Conservation (phyloP, 352 stramenopile species). For the Phytophthora niederhauseri region DNA sequence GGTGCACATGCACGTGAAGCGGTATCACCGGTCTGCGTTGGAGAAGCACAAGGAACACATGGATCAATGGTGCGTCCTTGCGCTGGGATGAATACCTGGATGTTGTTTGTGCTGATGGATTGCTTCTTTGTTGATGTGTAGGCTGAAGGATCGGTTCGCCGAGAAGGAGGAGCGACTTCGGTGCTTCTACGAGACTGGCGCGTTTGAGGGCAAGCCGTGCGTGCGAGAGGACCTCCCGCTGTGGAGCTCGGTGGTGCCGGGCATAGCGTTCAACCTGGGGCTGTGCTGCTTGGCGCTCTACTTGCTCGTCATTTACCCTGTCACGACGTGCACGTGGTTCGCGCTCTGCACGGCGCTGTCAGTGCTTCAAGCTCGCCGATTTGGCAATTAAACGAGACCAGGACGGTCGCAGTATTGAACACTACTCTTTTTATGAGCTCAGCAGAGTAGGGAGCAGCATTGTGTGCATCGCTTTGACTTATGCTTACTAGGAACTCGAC, state of each 20-base stretch:
- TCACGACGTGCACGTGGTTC: slow-evolving; percentile 44
- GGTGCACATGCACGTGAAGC: slow-evolving; percentile 77
- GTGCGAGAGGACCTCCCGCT: slow-evolving; percentile 40
- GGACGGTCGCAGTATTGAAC: slow-evolving; percentile 1
- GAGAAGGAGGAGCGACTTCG: slow-evolving; percentile 76
- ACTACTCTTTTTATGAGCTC: slow-evolving; percentile 8
- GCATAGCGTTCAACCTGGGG: slow-evolving; percentile 48
- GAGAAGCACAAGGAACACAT: slow-evolving; percentile 53
- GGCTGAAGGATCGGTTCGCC: slow-evolving; percentile 45
- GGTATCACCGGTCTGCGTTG: slow-evolving; percentile 55
- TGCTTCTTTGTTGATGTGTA: not conserved
- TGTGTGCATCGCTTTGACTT: too few relatives aligned
- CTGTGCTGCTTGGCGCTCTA: slow-evolving; percentile 42
- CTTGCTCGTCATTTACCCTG: slow-evolving; percentile 40
- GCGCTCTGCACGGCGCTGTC: slow-evolving; percentile 49
- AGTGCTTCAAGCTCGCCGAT: slow-evolving; percentile 54
- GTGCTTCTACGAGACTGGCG: slow-evolving; percentile 66
- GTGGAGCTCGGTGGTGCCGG: slow-evolving; percentile 33
- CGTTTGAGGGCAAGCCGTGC: slow-evolving; percentile 48
- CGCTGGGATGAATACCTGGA: not conserved
- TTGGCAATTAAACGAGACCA: slow-evolving; percentile 40
- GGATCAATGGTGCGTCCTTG: slow-evolving; percentile 47
- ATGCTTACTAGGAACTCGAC: too few relatives aligned
- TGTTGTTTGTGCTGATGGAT: not conserved
- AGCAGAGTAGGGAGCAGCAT: not conserved